A percentile compares a stretch with the other conserved stretches of the same genome.
These are phyloP conservation scores for Chiua virens DNA, from an alignment of 768 basidiomycete species.

Conservation along the genomic window DNA sequence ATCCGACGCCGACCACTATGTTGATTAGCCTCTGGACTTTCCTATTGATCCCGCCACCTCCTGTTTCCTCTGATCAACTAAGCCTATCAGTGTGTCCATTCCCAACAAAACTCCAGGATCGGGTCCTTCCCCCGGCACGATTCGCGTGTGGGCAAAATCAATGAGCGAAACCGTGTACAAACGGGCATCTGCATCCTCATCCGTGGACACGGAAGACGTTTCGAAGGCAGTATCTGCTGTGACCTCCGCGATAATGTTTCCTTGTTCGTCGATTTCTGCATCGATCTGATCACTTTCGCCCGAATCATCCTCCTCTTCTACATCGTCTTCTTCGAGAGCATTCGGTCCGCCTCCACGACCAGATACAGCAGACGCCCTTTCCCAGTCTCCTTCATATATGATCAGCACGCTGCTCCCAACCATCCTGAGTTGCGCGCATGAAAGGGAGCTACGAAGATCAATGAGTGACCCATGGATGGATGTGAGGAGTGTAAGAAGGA, in stretches of 20 bases:
- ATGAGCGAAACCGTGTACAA: slow-evolving; percentile 73
- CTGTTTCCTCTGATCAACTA: slow-evolving; percentile 60
- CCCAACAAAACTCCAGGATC: slow-evolving; percentile 80
- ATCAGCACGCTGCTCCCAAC: slow-evolving; percentile 81
- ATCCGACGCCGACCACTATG: background rate
- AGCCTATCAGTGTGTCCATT: slow-evolving; percentile 57
- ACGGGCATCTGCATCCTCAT: slow-evolving; percentile 7
- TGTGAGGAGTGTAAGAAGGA: slow-evolving; percentile 58
- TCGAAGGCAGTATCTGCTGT: slow-evolving; percentile 11
- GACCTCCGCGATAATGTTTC: slow-evolving; percentile 22
- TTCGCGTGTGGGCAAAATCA: slow-evolving; percentile 89
- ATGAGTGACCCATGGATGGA: slow-evolving; percentile 52
- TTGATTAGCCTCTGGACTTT: background rate
- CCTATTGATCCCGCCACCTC: slow-evolving; percentile 32
- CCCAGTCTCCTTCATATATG: slow-evolving; percentile 69
- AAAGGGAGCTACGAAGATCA: slow-evolving; percentile 50
- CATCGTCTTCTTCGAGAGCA: slow-evolving; percentile 18
- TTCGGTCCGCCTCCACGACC: slow-evolving; percentile 35
- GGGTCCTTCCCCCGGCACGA: slow-evolving; percentile 67
- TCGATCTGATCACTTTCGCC: slow-evolving; percentile 42
- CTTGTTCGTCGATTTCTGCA: slow-evolving; percentile 32
- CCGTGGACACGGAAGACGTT: slow-evolving; percentile 40
- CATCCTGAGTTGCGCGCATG: slow-evolving; percentile 69
- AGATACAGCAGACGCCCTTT: slow-evolving; percentile 34
- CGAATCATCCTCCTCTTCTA: slow-evolving; percentile 36